Conservation (phyloP, 306 rosid species). For the Malus sieversii region DNA sequence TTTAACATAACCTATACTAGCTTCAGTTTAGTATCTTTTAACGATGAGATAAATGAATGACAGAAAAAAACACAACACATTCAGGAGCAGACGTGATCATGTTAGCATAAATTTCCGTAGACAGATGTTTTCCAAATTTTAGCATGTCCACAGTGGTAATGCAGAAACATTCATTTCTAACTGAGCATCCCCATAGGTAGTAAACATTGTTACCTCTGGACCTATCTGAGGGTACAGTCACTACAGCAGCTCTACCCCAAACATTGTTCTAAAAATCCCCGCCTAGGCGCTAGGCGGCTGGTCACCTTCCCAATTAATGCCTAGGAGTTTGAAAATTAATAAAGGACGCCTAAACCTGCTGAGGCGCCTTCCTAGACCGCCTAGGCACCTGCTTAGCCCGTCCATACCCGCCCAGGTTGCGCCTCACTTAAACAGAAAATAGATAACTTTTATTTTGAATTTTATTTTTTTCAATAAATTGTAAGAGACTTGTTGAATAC, state of each 20-base stretch:
- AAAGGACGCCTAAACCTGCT: too few relatives aligned
- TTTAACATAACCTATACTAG: not conserved
- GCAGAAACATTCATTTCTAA: not conserved
- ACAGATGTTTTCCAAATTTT: not conserved
- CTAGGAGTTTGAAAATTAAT: too few relatives aligned
- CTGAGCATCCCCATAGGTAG: not conserved
- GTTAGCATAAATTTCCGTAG: not conserved
- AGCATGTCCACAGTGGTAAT: not conserved
- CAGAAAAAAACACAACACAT: not conserved
- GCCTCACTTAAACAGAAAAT: too few relatives aligned
- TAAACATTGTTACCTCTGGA: not conserved
- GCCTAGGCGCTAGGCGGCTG: too few relatives aligned
- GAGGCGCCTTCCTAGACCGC: too few relatives aligned
- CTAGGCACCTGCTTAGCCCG: too few relatives aligned
- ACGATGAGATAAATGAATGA: not conserved
- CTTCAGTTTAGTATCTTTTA: not conserved
- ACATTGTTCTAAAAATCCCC: too few relatives aligned
- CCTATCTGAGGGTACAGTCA: not conserved
- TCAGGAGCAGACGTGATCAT: not conserved
- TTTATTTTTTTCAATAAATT: too few relatives aligned
- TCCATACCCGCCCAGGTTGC: too few relatives aligned
- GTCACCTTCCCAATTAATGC: too few relatives aligned
- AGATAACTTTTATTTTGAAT: too few relatives aligned
- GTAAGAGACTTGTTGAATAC: too few relatives aligned
- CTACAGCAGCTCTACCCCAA: not conserved